phyloP scores from a whole-genome alignment of 1,284 basidiomycete species.

The Neonothopanus nambi region DNA sequence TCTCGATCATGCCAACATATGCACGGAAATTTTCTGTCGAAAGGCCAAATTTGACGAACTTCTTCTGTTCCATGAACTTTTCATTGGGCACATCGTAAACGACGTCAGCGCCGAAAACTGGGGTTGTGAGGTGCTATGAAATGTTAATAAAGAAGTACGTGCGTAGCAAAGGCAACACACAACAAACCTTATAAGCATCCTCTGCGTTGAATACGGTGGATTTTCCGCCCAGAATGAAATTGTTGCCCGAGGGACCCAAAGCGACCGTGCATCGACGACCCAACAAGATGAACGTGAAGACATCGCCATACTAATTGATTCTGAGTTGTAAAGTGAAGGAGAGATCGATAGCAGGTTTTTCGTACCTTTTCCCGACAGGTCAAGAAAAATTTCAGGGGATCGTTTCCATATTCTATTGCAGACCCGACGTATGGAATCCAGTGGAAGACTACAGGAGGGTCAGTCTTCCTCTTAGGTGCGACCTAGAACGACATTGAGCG shows the following conservation, averaged over 20 bases:
- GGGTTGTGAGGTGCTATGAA: constrained; percentile 80
- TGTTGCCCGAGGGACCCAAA: constrained; percentile 90
- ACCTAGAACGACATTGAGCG: constrained; percentile 30
- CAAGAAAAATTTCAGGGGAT: constrained; percentile 82
- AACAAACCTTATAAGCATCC: constrained; percentile 87
- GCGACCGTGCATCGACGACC: constrained; percentile 92
- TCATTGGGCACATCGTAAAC: constrained; percentile 98
- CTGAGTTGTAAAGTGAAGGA: constrained; percentile 3
- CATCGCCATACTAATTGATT: constrained; percentile 57
- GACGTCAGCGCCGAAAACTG: constrained; percentile 95
- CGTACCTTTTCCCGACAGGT: constrained; percentile 81
- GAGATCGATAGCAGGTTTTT: constrained; percentile 3
- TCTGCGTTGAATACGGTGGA: constrained; percentile 92
- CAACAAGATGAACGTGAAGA: constrained; percentile 94
- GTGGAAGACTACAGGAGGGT: constrained; percentile 83
- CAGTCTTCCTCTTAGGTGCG: constrained; percentile 53
- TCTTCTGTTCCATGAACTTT: constrained; percentile 99
- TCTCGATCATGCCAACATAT: constrained; percentile 90
- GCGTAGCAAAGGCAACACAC: constrained; percentile 12
- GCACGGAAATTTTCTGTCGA: constrained; percentile 89
- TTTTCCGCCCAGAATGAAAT: constrained; percentile 94
- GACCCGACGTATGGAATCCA: constrained; percentile 81
- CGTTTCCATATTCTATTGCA: constrained; percentile 76
- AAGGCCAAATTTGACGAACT: constrained; percentile 94
- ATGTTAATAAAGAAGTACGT: not conserved